phyloP scores from a whole-genome alignment of 805 yeast genomes.

The Nakazawaea holstii region DNA sequence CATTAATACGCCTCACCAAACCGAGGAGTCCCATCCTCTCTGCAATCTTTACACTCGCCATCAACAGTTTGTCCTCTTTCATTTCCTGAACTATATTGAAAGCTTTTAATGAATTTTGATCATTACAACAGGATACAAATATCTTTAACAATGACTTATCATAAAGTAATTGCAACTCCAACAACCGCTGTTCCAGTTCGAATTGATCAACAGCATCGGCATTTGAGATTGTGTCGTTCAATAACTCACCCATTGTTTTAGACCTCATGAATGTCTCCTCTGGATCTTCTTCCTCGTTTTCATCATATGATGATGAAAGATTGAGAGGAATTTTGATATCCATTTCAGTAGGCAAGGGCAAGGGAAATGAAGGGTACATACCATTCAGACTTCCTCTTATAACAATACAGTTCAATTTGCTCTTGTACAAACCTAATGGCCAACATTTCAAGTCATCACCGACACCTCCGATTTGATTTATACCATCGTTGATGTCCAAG shows the following conservation, averaged over 20 bases:
- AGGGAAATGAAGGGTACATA: constrained; percentile 74
- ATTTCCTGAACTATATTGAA: constrained; percentile 63
- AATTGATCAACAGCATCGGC: constrained; percentile 30
- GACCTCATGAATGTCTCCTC: constrained; percentile 65
- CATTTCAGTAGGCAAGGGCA: constrained; percentile 79
- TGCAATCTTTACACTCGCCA: constrained; percentile 82
- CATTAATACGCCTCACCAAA: constrained; percentile 49
- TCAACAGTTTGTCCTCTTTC: constrained; percentile 71
- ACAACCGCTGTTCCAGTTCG: constrained; percentile 43
- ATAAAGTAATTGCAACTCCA: constrained; percentile 47
- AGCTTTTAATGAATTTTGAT: constrained; percentile 60
- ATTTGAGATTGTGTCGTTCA: constrained; percentile 48
- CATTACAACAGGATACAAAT: constrained; percentile 69
- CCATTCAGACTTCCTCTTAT: constrained; percentile 48
- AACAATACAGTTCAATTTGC: constrained; percentile 67
- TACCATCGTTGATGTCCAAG: constrained; percentile 52
- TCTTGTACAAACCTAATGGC: constrained; percentile 80
- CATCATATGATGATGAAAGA: constrained; percentile 22
- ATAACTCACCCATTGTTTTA: constrained; percentile 53
- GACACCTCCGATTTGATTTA: constrained; percentile 40
- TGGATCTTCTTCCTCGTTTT: constrained; percentile 30
- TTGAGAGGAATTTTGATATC: constrained; percentile 63
- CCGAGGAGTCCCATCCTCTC: constrained; percentile 56
- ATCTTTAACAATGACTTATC: constrained; percentile 77
- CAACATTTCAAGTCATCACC: constrained; percentile 67